phyloP scores from a whole-genome alignment of 169 alveolate genomes.

The Pseudocohnilembus persalinus region DNA sequence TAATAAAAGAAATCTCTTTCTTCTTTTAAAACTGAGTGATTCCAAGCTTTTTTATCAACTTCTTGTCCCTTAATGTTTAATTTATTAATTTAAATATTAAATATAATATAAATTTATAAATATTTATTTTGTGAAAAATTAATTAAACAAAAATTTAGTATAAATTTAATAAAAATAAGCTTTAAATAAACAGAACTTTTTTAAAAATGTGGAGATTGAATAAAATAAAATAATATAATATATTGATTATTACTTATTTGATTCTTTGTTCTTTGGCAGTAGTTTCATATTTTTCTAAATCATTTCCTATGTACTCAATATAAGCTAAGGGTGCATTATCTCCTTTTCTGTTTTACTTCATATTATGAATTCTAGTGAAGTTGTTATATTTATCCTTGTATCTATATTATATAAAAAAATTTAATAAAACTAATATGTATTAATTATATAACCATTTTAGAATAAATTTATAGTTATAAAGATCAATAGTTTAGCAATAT shows the following conservation, averaged over 20 bases:
- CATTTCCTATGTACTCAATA: conserved; percentile 22
- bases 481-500: no score
- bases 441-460: no score
- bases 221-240: no score
- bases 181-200: no score
- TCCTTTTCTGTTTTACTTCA: conserved; percentile 10
- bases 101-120: no score
- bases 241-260: neutral
- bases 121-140: no score
- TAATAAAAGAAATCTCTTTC: conserved; percentile 27
- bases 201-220: no score
- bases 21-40: conserved; percentile 5
- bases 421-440: no score
- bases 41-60: conserved; percentile 11
- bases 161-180: no score
- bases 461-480: no score
- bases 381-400: conserved; percentile 5
- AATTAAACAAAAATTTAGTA: no score
- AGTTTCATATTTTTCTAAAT: conserved; percentile 20
- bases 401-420: neutral
- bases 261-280: conserved; percentile 8
- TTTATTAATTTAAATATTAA: no score
- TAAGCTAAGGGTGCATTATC: conserved; percentile 25
- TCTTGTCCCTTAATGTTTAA: conserved; percentile 16
- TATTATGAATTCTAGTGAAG: neutral